Base-by-base conservation (phyloP, 768 basidiomycete genomes). In the Albatrellus ellisii region DNA sequence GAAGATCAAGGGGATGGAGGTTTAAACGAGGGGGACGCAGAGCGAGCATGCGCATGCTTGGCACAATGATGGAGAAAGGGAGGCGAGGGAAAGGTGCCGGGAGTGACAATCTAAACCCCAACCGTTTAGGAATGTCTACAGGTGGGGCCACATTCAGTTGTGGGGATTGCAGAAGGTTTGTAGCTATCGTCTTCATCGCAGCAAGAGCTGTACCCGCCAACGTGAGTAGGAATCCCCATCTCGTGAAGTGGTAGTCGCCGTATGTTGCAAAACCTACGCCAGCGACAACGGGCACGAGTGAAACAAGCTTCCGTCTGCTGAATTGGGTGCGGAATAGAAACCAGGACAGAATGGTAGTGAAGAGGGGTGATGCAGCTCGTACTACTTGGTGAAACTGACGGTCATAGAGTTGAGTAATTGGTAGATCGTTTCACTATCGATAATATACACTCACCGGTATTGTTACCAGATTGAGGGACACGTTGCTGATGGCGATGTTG, bases 211-310 rank as follows among this genome's bases (percentile, higher is more conserved):
- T 90, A 33, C 95, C 95, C 14, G 91, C 61, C 11, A 99, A 69
- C 0, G 95, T 97, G 17, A 99, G 69, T 54, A 86, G 51, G 44
- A 98, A 74, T 4, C 95, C 95, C 59, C 75, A 75, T 2, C 67
- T 59, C 1, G 90, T 95, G 60, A 83, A 95, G 53, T 88, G 83
- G 62, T 95, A 98, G 55, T 97, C 92, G 41, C 92, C 95, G 44
- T 89, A 94, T 5, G 91, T 95, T 10, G 95, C 89, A 39, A 99
- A 75, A 4, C 78, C 88, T 10, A 99, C 95, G 11, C 95, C 94
- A 1, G 70, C 69, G 15, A 95, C 73, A 26, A 98, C 90, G 0
- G 92, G 90, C 5, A 86, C 48, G 28, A 98, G 72, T 1, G 86
- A 74, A 20, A 81, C 54, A 2, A 90, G 53, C 51, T 86, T 91